Evolutionary conservation across 2,329 filamentous ascomycete genomes (phyloP), one percentile per base, ranked within the genome.

Genomic region (Escovopsis sp.): DNA sequence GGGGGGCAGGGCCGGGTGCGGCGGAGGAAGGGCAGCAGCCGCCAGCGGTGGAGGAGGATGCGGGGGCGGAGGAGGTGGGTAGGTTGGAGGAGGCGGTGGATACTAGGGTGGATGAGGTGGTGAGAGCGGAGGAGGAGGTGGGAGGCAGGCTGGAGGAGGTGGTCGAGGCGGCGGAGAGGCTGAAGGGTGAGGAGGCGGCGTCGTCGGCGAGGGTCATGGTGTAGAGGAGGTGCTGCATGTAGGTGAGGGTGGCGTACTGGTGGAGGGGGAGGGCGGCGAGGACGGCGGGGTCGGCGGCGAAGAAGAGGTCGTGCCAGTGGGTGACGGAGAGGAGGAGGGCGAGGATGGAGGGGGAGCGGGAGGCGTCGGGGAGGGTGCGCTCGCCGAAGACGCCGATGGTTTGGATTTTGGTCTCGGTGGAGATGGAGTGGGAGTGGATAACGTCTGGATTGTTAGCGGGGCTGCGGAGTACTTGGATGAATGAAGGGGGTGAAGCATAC

Each of bases 141-240:
- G n/a, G n/a, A n/a, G n/a, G n/a, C n/a, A n/a, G n/a, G n/a, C n/a
- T n/a, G n/a, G n/a, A n/a, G n/a, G n/a, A n/a, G n/a, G n/a, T n/a
- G n/a, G n/a, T n/a, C n/a, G n/a, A n/a, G n/a, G n/a, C n/a, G n/a
- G n/a, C n/a, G n/a, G n/a, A n/a, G n/a, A n/a, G n/a, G n/a, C n/a
- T n/a, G n/a, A n/a, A n/a, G n/a, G n/a, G n/a, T n/a, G n/a, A n/a
- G n/a, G n/a, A n/a, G 5, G 19, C 19, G 19, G 9, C 31, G 19
- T 57, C 54, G 7, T 63, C 58, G 4, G 55, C 48, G 1, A 51
- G 56, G 2, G 56, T 56, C 16, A 65, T 54, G 6, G 52, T 49
- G 42, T 61, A 62, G 6, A 64, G 45, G 2, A 52, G 45, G 7
- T 59, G 45, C 16, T 62, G 48, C 31, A 53, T 49, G 12, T 59